A percentile compares a stretch with the other conserved stretches of the same genome.
Conservation (phyloP, 2,329 filamentous ascomycete species). For the Pyricularia pennisetigena region DNA sequence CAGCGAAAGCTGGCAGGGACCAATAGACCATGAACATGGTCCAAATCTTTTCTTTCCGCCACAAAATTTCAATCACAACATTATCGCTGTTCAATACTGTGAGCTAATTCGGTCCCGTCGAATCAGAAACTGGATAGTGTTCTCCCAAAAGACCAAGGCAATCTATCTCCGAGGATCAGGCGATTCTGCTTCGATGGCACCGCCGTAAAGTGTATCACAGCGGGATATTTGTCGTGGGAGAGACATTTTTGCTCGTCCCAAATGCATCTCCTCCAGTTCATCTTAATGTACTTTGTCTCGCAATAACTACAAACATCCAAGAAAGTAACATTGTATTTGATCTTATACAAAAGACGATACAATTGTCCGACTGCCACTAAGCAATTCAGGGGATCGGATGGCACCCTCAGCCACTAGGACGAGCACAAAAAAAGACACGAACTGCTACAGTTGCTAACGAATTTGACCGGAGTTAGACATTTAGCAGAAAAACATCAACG, state of each 20-base stretch:
- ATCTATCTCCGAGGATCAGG: neutral
- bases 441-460: neutral
- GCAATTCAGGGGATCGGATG: neutral
- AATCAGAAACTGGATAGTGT: neutral
- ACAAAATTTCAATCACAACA: neutral
- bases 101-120: too few species aligned
- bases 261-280: neutral
- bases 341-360: neutral
- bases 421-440: neutral
- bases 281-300: neutral
- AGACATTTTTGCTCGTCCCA: neutral
- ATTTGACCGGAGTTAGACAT: neutral
- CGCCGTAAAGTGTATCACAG: too few species aligned
- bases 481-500: neutral
- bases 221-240: too few species aligned
- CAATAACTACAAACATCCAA: too few species aligned
- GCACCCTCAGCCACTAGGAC: neutral
- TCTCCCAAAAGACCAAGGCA: neutral
- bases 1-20: neutral
- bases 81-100: neutral
- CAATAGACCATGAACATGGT: neutral
- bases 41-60: neutral
- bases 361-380: neutral
- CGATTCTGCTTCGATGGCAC: neutral
- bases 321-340: neutral